These are phyloP conservation scores for Blastosporella zonata DNA, from an alignment of 1,284 basidiomycete genomes.

Conservation along the genomic window DNA sequence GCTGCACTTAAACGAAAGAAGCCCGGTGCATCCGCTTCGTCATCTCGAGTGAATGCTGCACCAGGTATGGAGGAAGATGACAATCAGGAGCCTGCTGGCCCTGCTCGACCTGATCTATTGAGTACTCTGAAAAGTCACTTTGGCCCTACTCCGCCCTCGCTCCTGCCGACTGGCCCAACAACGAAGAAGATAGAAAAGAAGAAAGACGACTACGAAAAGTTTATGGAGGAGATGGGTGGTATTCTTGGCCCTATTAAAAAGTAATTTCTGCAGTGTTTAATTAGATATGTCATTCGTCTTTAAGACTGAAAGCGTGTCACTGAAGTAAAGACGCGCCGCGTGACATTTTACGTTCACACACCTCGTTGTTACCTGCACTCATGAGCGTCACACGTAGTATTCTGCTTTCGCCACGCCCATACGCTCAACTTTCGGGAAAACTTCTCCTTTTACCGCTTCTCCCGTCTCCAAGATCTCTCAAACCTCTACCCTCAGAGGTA, in stretches of 20 bases:
- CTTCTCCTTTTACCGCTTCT: constrained; percentile 69
- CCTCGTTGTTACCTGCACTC: not conserved
- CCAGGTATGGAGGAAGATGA: constrained; percentile 37
- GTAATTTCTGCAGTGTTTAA: not conserved
- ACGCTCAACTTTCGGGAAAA: constrained; percentile 49
- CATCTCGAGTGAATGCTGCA: constrained; percentile 60
- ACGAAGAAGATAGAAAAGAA: constrained; percentile 36
- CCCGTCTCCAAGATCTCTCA: constrained; percentile 45
- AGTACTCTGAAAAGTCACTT: constrained; percentile 58
- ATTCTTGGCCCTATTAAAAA: constrained; percentile 34
- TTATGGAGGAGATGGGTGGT: constrained; percentile 72
- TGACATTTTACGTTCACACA: not conserved
- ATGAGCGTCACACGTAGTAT: constrained; percentile 30
- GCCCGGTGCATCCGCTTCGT: constrained; percentile 29
- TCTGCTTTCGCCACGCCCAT: constrained; percentile 49
- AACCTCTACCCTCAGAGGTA: constrained; percentile 64
- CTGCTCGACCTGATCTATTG: constrained; percentile 62
- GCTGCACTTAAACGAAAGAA: constrained; percentile 65
- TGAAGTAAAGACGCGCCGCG: not conserved
- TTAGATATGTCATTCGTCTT: not conserved
- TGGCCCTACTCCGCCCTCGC: constrained; percentile 33
- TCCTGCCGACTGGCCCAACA: constrained; percentile 27
- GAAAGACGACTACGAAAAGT: constrained; percentile 73
- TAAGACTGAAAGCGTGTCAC: not conserved
- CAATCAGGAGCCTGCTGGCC: constrained; percentile 25